Evolutionary conservation across 352 stramenopile genomes (phyloP).

Genomic region (Halophytophthora polymorphica): DNA sequence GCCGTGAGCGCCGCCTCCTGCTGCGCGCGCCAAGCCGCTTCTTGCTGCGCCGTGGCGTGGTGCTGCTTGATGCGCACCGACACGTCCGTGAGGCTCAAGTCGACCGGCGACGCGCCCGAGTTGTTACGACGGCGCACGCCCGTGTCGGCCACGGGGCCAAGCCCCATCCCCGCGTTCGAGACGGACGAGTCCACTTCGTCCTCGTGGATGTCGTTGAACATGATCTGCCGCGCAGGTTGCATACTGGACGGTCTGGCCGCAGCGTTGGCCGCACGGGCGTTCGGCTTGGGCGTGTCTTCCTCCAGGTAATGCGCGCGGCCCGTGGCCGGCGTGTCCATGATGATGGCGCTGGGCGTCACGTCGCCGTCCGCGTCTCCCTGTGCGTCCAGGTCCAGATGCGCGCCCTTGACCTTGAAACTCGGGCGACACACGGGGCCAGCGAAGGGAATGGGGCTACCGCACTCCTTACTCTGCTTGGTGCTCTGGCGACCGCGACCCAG

Average conservation of each 20-base stretch:
- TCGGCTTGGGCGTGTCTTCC: conserved; percentile 25
- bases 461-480: conserved; percentile 21
- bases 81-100: conserved; percentile 52
- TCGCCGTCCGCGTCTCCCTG: conserved; percentile 14
- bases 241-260: neutral
- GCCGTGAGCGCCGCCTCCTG: conserved; percentile 44
- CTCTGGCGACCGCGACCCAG: conserved; percentile 25
- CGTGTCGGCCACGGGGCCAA: neutral
- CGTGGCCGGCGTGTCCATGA: conserved; percentile 26
- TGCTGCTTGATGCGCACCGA: conserved; percentile 54
- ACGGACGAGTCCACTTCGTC: conserved; percentile 34
- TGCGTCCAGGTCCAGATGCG: conserved; percentile 17
- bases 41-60: conserved; percentile 26
- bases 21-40: conserved; percentile 23
- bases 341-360: conserved; percentile 22
- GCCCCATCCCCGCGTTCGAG: conserved; percentile 3
- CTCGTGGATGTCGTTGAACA: conserved; percentile 67
- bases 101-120: conserved; percentile 27
- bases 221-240: conserved; percentile 26
- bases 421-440: conserved; percentile 44
- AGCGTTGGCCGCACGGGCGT: conserved; percentile 6
- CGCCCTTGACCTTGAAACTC: conserved; percentile 40
- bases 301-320: conserved; percentile 24
- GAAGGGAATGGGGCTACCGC: conserved; percentile 41
- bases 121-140: conserved; percentile 25